Evolutionary conservation across 371 early-diverging fungal species (phyloP), one percentile per base, ranked within the genome.

Genomic region (Dentiscutata heterogama): DNA sequence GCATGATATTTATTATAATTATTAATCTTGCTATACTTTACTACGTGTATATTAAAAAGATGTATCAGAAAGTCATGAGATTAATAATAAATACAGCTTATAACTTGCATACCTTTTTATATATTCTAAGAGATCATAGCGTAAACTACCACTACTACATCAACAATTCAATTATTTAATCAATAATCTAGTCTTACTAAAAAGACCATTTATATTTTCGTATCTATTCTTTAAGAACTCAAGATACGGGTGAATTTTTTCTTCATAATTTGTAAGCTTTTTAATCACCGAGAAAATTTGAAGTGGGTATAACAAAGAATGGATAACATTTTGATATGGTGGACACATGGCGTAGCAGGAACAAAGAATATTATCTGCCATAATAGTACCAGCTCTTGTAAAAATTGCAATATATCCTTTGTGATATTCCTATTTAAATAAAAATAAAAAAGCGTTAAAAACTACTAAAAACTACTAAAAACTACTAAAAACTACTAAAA

Each of bases 341-440:
- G n/a, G n/a, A 35, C 67, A 67, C 54, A 8, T 51, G n/a, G 42
- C n/a, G 51, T 78, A 78, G 50, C 79, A 78, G 27, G 67, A 65
- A 50, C 79, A 78, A 3, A 65, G 3, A 20, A 78, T 42, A 20
- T 61, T 25, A 53, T 78, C 53, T 2, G 79, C 79, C 3, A 78
- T 51, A 1, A 78, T 78, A 31, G 79, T 78, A 20, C 79, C 79
- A 5, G 25, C 16, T 10, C 67, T 25, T 22, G 67, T 78, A 35
- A 78, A 78, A 14, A 78, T 61, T 64, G n/a, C 27, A 51, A 78
- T 78, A 39, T 78, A 78, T 7, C 79, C 79, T 31, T 35, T 67
- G 5, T 42, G 50, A 39, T 27, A 51, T n/a, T 60, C 67, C 67
- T 78, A 50, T 54, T 27, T 60, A 53, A 63, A 63, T 64, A 63